Conservation (phyloP, 495 filamentous ascomycete genomes). For the Coniosporium apollinis region DNA sequence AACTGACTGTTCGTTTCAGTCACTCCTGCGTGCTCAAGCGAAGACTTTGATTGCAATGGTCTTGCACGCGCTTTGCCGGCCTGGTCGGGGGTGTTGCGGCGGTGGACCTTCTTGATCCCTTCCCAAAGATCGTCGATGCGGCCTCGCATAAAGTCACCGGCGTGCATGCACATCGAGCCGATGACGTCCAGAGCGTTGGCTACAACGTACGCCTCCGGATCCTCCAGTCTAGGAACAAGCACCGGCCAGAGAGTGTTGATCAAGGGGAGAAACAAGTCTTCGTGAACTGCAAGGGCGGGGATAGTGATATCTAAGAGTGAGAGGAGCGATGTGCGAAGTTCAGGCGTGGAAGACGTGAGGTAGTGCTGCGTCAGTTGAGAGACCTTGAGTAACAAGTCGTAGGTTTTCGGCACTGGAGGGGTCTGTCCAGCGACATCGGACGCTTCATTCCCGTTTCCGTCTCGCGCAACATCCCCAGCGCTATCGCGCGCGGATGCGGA, state of each 20-base stretch:
- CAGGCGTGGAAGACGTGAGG: conserved; percentile 64
- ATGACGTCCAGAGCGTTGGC: conserved; percentile 51
- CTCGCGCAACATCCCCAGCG: conserved; percentile 3
- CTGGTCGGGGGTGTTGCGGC: conserved; percentile 18
- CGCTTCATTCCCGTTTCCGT: conserved; percentile 8
- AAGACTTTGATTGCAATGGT: conserved; percentile 2
- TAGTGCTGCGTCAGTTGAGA: conserved; percentile 41
- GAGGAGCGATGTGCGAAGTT: conserved; percentile 60
- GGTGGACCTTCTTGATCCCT: conserved; percentile 31
- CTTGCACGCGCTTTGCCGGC: conserved; percentile 1
- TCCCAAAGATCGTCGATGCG: conserved; percentile 57
- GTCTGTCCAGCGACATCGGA: conserved; percentile 3
- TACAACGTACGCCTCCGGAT: conserved; percentile 59
- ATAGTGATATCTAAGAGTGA: conserved; percentile 50
- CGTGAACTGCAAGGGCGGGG: conserved; percentile 50
- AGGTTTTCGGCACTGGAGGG: conserved; percentile 23
- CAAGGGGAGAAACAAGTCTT: conserved; percentile 70
- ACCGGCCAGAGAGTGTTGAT: conserved; percentile 83
- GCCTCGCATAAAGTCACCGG: conserved; percentile 65
- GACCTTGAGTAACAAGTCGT: conserved; percentile 24
- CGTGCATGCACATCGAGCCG: conserved; percentile 39
- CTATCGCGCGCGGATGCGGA: conserved; percentile 1
- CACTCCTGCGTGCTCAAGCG: neutral
- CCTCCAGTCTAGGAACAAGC: conserved; percentile 50
- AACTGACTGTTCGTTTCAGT: neutral